Conservation (phyloP, 768 basidiomycete species). For the Solioccasus polychromus region DNA sequence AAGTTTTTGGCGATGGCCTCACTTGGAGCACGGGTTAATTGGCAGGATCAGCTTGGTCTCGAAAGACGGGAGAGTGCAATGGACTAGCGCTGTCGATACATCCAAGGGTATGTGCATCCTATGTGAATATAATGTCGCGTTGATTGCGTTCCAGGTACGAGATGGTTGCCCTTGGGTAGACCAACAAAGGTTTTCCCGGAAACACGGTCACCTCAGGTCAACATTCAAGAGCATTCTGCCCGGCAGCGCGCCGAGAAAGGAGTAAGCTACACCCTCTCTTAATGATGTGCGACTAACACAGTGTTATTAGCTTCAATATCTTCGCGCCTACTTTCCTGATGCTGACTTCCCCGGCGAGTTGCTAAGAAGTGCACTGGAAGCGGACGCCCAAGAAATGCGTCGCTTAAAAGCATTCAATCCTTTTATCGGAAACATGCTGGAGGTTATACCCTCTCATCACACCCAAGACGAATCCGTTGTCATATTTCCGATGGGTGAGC, state of each 20-base stretch:
- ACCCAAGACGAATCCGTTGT: slow-evolving; percentile 33
- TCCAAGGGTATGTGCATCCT: slow-evolving; percentile 19
- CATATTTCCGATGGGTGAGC: slow-evolving; percentile 65
- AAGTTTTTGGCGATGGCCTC: slow-evolving; percentile 44
- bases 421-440: slow-evolving; percentile 52
- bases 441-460: slow-evolving; percentile 33
- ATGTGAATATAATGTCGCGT: not conserved
- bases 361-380: slow-evolving; percentile 51
- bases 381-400: slow-evolving; percentile 38
- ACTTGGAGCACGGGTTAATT: slow-evolving; percentile 54
- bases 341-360: slow-evolving; percentile 71
- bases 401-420: slow-evolving; percentile 53
- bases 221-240: slow-evolving; percentile 31
- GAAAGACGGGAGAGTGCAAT: slow-evolving; percentile 44
- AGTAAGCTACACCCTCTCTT: slow-evolving; percentile 36
- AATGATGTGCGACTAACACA: not conserved
- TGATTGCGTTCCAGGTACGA: slow-evolving; percentile 27
- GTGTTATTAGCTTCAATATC: slow-evolving; percentile 57
- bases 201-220: slow-evolving; percentile 41
- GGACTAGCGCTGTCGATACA: slow-evolving; percentile 44
- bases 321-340: slow-evolving; percentile 70
- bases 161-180: slow-evolving; percentile 31
- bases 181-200: slow-evolving; percentile 54
- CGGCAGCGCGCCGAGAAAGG: slow-evolving; percentile 63
- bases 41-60: slow-evolving; percentile 55